These are phyloP conservation scores for Erodium trifolium DNA, from an alignment of 441 rosid species.

Conservation along the genomic window DNA sequence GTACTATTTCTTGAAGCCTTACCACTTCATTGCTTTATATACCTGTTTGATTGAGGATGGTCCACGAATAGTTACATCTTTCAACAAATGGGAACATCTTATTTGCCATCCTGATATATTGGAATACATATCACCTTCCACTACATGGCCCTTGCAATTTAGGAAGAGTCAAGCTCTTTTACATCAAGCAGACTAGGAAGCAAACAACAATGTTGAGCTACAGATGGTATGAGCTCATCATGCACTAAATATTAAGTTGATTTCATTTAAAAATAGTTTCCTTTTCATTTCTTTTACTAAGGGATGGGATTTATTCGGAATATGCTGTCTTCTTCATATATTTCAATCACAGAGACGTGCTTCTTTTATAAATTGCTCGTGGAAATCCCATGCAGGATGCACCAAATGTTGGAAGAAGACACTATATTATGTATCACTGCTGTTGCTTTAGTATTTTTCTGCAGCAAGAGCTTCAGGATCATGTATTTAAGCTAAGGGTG, in stretches of 20 bases:
- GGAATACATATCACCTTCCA: conserved; percentile 33
- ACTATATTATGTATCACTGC: conserved; percentile 13
- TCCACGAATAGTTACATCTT: conserved; percentile 8
- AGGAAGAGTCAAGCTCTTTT: conserved; percentile 22
- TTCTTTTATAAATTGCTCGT: conserved; percentile 26
- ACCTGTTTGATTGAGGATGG: conserved; percentile 13
- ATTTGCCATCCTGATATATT: conserved; percentile 23
- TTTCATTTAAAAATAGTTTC: neutral
- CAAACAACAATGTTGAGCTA: neutral
- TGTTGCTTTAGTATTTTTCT: conserved; percentile 1
- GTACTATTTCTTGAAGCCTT: conserved; percentile 17
- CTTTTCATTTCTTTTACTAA: neutral
- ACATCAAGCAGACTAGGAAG: neutral
- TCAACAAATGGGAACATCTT: conserved; percentile 22
- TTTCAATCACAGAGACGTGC: conserved; percentile 10
- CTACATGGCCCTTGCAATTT: conserved; percentile 22
- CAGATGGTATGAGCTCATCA: neutral
- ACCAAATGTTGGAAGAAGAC: conserved; percentile 26
- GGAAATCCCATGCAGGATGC: conserved; percentile 52
- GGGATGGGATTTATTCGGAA: conserved; percentile 2
- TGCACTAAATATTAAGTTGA: neutral
- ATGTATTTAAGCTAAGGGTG: conserved; percentile 25
- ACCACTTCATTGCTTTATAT: conserved; percentile 9
- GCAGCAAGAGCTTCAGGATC: conserved; percentile 6
- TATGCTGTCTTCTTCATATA: conserved; percentile 10